Conservation (phyloP, 1,284 basidiomycete species). For the Ustilago nuda region DNA sequence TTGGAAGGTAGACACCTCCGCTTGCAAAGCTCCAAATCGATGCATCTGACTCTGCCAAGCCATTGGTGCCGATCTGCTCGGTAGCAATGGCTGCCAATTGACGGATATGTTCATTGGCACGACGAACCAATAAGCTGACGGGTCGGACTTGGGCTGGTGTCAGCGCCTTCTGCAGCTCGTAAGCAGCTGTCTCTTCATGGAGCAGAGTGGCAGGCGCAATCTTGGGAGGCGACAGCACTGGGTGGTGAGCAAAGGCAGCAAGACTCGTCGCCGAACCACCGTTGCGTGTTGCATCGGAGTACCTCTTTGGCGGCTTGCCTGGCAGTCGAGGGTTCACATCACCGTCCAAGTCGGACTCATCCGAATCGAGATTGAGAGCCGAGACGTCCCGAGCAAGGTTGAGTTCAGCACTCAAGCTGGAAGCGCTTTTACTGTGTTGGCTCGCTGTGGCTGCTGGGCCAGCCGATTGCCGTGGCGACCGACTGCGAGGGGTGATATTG, state of each 20-base stretch:
- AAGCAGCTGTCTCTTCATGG: constrained; percentile 43
- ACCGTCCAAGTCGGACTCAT: constrained; percentile 47
- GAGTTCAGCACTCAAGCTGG: constrained; percentile 17
- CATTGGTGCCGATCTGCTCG: constrained; percentile 51
- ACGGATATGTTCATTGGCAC: constrained; percentile 50
- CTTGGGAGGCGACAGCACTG: constrained; percentile 31
- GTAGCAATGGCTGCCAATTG: constrained; percentile 48
- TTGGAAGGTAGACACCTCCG: constrained; percentile 32
- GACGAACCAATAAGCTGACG: constrained; percentile 36
- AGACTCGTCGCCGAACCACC: constrained; percentile 11
- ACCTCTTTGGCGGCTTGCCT: constrained; percentile 41
- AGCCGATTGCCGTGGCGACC: constrained; percentile 23
- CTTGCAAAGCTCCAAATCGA: constrained; percentile 15
- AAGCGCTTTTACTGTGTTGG: constrained; percentile 11
- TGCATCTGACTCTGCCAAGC: constrained; percentile 37
- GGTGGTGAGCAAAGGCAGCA: constrained; percentile 35
- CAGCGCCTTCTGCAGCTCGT: constrained; percentile 48
- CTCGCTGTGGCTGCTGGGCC: background rate
- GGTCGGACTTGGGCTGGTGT: constrained; percentile 22
- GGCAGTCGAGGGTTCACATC: constrained; percentile 37
- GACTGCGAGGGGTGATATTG: constrained; percentile 34
- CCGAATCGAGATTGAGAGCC: constrained; percentile 41
- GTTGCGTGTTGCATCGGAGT: constrained; percentile 6
- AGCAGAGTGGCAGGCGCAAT: constrained; percentile 28
- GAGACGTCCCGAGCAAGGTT: constrained; percentile 21